Evolutionary conservation across 2,329 filamentous ascomycete species (phyloP).

Genomic region (Colletotrichum liriopes): DNA sequence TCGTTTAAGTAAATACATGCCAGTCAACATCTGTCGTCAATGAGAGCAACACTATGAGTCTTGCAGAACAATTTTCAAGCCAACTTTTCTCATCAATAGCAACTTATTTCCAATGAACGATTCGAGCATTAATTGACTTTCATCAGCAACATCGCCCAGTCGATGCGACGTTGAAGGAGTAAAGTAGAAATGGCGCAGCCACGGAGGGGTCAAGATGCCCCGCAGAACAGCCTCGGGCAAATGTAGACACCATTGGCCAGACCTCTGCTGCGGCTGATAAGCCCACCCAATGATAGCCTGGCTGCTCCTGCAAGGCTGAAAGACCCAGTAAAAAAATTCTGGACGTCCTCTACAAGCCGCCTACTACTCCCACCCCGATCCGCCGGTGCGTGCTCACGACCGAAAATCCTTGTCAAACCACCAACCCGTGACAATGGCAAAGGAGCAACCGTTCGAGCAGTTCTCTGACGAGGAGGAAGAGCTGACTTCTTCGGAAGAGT

Average conservation of each 20-base stretch:
- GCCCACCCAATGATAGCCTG: neutral
- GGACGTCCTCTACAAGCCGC: constrained; percentile 26
- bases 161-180: neutral
- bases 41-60: neutral
- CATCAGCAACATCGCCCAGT: neutral
- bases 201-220: constrained; percentile 1
- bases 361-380: constrained; percentile 2
- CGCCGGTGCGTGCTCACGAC: constrained; percentile 16
- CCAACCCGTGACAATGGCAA: constrained; percentile 37
- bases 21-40: no score
- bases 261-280: neutral
- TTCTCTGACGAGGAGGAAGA: constrained; percentile 44
- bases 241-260: neutral
- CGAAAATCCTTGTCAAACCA: constrained; percentile 14
- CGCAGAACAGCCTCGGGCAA: constrained; percentile 13
- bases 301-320: constrained; percentile 29
- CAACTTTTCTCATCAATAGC: neutral
- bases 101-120: neutral
- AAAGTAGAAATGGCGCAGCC: neutral
- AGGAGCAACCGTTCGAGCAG: constrained; percentile 43
- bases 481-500: constrained; percentile 34
- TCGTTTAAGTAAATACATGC: no score
- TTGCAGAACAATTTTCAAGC: neutral
- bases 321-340: constrained; percentile 41
- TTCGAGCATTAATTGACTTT: neutral